phyloP scores from a whole-genome alignment of 192 early-diverging fungal genomes.

The Martensiomyces pterosporus region DNA sequence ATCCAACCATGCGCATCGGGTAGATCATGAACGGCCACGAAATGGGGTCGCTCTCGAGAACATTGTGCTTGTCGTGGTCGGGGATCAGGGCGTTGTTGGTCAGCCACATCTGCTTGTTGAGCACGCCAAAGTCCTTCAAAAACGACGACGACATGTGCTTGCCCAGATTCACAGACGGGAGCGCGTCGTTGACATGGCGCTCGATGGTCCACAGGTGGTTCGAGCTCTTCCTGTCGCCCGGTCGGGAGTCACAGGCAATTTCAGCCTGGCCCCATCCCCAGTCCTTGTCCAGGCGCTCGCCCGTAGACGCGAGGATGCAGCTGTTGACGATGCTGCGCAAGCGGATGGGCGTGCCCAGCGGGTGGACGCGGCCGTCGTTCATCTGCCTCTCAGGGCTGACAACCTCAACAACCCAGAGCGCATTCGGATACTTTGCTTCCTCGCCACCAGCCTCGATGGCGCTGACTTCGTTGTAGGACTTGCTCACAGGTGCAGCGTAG shows the following conservation, averaged over 20 bases:
- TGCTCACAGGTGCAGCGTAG: slow-evolving; percentile 57
- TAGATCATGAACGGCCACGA: slow-evolving; percentile 64
- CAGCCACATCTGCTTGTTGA: slow-evolving; percentile 76
- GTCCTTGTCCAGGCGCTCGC: slow-evolving; percentile 69
- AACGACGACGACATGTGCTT: slow-evolving; percentile 59
- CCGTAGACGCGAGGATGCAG: slow-evolving; percentile 75
- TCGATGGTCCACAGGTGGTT: slow-evolving; percentile 88
- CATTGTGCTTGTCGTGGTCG: slow-evolving; percentile 69
- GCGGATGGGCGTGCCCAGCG: slow-evolving; percentile 59
- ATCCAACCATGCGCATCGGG: slow-evolving; percentile 68
- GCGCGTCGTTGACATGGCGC: slow-evolving; percentile 69
- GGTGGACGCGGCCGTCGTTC: slow-evolving; percentile 45
- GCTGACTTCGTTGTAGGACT: slow-evolving; percentile 64
- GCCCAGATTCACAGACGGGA: slow-evolving; percentile 57
- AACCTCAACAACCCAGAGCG: slow-evolving; percentile 86
- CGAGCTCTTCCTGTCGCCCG: neutral
- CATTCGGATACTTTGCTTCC: slow-evolving; percentile 54
- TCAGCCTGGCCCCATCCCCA: slow-evolving; percentile 94
- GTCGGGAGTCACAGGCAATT: slow-evolving; percentile 69
- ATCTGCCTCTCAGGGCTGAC: slow-evolving; percentile 52
- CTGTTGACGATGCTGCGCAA: slow-evolving; percentile 67
- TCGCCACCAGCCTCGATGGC: slow-evolving; percentile 13
- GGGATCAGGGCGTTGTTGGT: slow-evolving; percentile 73
- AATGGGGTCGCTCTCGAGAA: slow-evolving; percentile 55
- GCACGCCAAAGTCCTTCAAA: slow-evolving; percentile 54